A percentile compares a stretch with the other conserved stretches of the same genome.
Evolutionary conservation across 2,329 filamentous ascomycete genomes (phyloP).

Genomic region (Epichloe sp.): DNA sequence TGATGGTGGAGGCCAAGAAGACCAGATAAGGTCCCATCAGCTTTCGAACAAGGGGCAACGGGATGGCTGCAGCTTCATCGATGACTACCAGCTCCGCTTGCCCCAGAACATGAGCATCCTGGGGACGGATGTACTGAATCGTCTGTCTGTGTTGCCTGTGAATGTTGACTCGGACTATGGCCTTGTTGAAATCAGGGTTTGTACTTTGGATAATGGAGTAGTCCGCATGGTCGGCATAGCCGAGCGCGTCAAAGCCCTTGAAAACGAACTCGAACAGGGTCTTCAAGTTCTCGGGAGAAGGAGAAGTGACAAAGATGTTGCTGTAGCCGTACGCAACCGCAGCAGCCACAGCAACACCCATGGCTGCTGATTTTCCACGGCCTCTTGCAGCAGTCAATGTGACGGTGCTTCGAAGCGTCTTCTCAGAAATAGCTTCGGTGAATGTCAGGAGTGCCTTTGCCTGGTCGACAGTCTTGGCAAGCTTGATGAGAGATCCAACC

Average conservation of each 20-base stretch:
- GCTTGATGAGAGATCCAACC: constrained; percentile 67
- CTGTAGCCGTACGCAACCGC: constrained; percentile 94
- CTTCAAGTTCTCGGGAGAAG: constrained; percentile 95
- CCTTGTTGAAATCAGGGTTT: constrained; percentile 98
- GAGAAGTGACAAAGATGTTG: constrained; percentile 98
- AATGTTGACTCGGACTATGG: constrained; percentile 92
- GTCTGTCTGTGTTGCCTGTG: constrained; percentile 92
- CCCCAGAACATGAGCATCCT: constrained; percentile 87
- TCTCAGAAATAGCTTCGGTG: constrained; percentile 90
- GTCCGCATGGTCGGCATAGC: constrained; percentile 88
- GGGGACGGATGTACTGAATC: constrained; percentile 95
- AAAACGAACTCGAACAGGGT: constrained; percentile 97
- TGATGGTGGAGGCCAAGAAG: constrained; percentile 99
- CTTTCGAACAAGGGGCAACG: constrained; percentile 80
- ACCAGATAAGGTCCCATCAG: constrained; percentile 94
- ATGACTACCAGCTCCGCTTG: constrained; percentile 94
- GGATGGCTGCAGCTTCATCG: constrained; percentile 94
- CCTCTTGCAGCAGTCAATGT: constrained; percentile 87
- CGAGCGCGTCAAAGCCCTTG: constrained; percentile 91
- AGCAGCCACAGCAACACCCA: constrained; percentile 87
- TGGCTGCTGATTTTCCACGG: constrained; percentile 89
- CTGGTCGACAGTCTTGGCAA: constrained; percentile 87
- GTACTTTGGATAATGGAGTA: constrained; percentile 98
- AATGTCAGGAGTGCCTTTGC: constrained; percentile 95
- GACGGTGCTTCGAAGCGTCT: constrained; percentile 87